These are phyloP conservation scores for Ceratobasidium sp. DNA, from an alignment of 1,284 basidiomycete species.

Conservation along the genomic window DNA sequence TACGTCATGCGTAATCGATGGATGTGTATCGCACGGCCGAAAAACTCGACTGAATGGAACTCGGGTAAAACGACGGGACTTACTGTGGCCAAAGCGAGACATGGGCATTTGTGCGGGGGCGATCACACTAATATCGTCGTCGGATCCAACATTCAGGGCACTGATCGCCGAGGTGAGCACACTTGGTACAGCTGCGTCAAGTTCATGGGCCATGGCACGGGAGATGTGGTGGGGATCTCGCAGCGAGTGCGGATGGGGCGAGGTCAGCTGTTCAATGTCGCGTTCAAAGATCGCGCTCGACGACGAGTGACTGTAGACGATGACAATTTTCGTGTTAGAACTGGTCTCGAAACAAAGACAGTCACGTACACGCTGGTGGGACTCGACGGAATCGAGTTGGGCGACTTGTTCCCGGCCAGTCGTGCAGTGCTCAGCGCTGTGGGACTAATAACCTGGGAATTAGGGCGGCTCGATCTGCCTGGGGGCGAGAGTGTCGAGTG, in stretches of 20 bases:
- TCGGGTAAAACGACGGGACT: not conserved
- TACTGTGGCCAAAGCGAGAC: constrained; percentile 12
- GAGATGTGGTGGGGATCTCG: constrained; percentile 38
- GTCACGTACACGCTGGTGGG: constrained; percentile 29
- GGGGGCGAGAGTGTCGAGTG: constrained; percentile 17
- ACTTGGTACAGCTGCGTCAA: constrained; percentile 36
- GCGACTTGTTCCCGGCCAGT: constrained; percentile 14
- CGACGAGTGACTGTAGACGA: constrained; percentile 34
- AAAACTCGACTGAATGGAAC: no score
- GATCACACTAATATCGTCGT: constrained; percentile 40
- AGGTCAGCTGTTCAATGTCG: constrained; percentile 37
- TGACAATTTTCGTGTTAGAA: not conserved
- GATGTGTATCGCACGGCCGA: no score
- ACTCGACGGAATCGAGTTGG: constrained; percentile 30
- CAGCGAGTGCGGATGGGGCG: not conserved
- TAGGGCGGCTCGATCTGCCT: not conserved
- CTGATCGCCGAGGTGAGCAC: constrained; percentile 36
- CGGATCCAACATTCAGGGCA: constrained; percentile 34
- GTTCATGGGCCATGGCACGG: constrained; percentile 37
- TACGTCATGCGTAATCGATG: no score
- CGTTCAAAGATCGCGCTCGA: constrained; percentile 40
- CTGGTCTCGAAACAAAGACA: not conserved
- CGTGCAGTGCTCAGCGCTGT: constrained; percentile 25
- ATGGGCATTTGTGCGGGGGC: constrained; percentile 21
- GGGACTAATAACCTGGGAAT: constrained; percentile 32